phyloP scores from a whole-genome alignment of 225 moss, liverwort and hornwort species.

The Ulota crispa region DNA sequence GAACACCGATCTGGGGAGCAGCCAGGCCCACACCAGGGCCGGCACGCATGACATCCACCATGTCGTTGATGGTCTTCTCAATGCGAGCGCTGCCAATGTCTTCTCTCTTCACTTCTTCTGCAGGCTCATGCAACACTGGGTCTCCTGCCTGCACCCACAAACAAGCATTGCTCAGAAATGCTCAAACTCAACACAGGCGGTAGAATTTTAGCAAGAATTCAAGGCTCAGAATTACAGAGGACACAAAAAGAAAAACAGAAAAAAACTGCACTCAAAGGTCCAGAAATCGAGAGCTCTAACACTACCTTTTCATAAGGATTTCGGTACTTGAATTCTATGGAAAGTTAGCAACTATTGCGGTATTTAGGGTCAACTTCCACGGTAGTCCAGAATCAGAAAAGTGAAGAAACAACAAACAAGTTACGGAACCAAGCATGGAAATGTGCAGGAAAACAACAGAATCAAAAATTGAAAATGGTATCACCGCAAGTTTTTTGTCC shows the following conservation, averaged over 20 bases:
- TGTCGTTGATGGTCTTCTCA: constrained; percentile 92
- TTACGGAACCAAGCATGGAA: too few species aligned
- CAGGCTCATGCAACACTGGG: constrained; percentile 83
- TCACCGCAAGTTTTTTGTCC: too few species aligned
- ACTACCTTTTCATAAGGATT: not conserved
- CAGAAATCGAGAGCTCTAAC: not conserved
- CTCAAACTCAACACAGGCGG: not conserved
- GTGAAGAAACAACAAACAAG: too few species aligned
- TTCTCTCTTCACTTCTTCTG: constrained; percentile 63
- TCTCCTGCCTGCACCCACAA: constrained; percentile 72
- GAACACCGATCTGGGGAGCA: constrained; percentile 92
- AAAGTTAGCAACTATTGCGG: not conserved
- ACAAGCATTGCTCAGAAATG: not conserved
- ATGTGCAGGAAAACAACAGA: too few species aligned
- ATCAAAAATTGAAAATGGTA: too few species aligned
- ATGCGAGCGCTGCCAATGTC: constrained; percentile 79
- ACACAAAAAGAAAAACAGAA: not conserved
- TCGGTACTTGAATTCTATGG: not conserved
- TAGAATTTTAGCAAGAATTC: not conserved
- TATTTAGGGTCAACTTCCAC: too few species aligned
- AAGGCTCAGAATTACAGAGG: not conserved
- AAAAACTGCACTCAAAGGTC: not conserved
- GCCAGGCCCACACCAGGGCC: constrained; percentile 93
- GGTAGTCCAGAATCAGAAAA: too few species aligned
- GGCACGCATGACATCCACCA: constrained; percentile 95